A percentile compares a stretch with the other conserved stretches of the same genome.
These are phyloP conservation scores for Sicyos baderoa DNA, from an alignment of 306 rosid species.

Conservation along the genomic window DNA sequence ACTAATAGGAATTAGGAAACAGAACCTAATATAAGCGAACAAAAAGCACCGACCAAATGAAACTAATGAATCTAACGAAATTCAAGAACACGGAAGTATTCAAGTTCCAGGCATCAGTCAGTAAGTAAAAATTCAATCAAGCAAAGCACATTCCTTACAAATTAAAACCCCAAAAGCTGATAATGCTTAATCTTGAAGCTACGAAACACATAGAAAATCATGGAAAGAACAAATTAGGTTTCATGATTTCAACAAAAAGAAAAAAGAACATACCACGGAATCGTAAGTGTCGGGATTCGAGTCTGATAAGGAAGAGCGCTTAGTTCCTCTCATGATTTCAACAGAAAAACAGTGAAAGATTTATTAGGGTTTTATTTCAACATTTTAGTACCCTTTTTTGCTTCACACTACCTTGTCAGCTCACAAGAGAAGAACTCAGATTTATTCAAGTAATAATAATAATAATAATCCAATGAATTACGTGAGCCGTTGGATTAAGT, in stretches of 20 bases:
- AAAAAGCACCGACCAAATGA: neutral
- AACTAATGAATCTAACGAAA: slow-evolving; percentile 7
- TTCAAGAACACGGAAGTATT: neutral
- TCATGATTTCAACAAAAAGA: neutral
- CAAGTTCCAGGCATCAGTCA: neutral
- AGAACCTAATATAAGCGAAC: neutral
- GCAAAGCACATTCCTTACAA: neutral
- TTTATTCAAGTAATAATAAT: neutral
- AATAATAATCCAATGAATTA: neutral
- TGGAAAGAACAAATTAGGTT: neutral
- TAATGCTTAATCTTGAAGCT: neutral
- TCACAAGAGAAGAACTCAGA: slow-evolving; percentile 19
- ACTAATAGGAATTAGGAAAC: too few relatives aligned
- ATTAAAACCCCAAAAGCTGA: neutral
- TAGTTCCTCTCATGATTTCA: slow-evolving; percentile 64
- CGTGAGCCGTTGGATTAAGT: slow-evolving; percentile 34
- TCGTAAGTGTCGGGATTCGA: slow-evolving; percentile 44
- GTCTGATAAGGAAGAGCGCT: slow-evolving; percentile 60
- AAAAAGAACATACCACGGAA: slow-evolving; percentile 44
- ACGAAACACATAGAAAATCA: neutral
- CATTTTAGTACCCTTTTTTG: slow-evolving; percentile 3
- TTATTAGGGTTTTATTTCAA: slow-evolving; percentile 13
- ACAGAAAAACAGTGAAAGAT: slow-evolving; percentile 18
- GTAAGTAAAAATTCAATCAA: slow-evolving; percentile 5
- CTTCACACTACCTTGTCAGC: neutral